phyloP scores from a whole-genome alignment of 2,329 filamentous ascomycete species.

The Microcera coccophila region DNA sequence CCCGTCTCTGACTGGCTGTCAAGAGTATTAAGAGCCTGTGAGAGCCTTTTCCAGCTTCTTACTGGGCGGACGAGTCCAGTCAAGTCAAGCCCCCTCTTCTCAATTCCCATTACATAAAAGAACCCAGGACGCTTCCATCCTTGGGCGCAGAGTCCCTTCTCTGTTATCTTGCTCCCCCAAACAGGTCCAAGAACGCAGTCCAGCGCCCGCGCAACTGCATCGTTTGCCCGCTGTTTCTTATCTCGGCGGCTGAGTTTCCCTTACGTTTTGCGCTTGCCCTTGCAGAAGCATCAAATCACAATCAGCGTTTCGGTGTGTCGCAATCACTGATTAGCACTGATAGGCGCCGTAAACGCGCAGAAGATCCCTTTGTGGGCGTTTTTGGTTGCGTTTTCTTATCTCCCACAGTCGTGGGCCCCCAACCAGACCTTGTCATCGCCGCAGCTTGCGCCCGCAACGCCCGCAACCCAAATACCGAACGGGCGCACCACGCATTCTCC shows the following conservation, averaged over 20 bases:
- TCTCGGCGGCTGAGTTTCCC: slow-evolving; percentile 28
- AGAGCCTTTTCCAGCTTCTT: background rate
- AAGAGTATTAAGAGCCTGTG: background rate
- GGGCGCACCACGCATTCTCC: slow-evolving; percentile 30
- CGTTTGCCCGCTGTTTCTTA: slow-evolving; percentile 16
- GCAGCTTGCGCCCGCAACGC: slow-evolving; percentile 34
- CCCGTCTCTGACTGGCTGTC: background rate
- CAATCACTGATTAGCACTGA: slow-evolving; percentile 11
- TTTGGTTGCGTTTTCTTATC: background rate
- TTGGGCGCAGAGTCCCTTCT: slow-evolving; percentile 20
- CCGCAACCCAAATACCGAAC: slow-evolving; percentile 36
- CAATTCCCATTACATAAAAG: slow-evolving; percentile 41
- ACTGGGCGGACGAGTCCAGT: background rate
- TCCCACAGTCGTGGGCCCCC: slow-evolving; percentile 27
- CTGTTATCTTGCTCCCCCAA: slow-evolving; percentile 29
- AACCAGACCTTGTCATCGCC: slow-evolving; percentile 23
- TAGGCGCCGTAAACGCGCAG: slow-evolving; percentile 31
- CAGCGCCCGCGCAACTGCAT: background rate
- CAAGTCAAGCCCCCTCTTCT: slow-evolving; percentile 16
- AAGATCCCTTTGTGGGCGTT: slow-evolving; percentile 1
- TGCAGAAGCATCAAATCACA: no score
- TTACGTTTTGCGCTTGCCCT: slow-evolving; percentile 24
- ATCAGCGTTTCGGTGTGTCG: no score
- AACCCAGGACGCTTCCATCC: slow-evolving; percentile 30
- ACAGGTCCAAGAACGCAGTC: background rate